Conservation (phyloP, 1,284 basidiomycete genomes). For the Blastosporella zonata region DNA sequence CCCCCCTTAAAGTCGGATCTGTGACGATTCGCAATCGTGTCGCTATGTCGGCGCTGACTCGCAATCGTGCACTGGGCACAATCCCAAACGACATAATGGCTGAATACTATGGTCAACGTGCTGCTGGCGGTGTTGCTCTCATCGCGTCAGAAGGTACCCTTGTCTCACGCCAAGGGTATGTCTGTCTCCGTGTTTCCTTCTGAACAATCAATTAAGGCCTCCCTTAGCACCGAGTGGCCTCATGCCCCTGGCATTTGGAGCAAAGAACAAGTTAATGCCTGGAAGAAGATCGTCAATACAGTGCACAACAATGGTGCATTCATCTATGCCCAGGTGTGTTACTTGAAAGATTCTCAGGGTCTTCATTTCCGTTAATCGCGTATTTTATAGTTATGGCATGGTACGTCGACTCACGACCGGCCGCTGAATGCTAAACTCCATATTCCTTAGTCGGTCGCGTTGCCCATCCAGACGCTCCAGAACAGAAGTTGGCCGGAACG, state of each 20-base stretch:
- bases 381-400: conserved; percentile 29
- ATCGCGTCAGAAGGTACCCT: conserved; percentile 44
- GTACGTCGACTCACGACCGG: conserved; percentile 21
- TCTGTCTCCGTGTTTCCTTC: background rate
- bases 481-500: conserved; percentile 33
- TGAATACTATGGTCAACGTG: conserved; percentile 48
- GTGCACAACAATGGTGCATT: conserved; percentile 35
- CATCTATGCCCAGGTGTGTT: conserved; percentile 33
- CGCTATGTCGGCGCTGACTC: conserved; percentile 34
- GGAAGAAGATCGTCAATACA: conserved; percentile 37
- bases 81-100: conserved; percentile 37
- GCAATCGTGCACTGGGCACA: conserved; percentile 29
- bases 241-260: conserved; percentile 40
- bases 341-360: background rate
- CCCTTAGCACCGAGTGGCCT: conserved; percentile 35
- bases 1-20: conserved; percentile 32
- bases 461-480: conserved; percentile 31
- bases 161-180: conserved; percentile 39
- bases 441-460: conserved; percentile 31
- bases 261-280: conserved; percentile 33
- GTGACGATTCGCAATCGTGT: conserved; percentile 32
- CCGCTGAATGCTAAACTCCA: background rate
- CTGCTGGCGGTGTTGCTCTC: conserved; percentile 36
- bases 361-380: background rate
- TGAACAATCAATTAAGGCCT: background rate